Base-by-base conservation (phyloP, 768 basidiomycete genomes). In the Sutorius australiensis region DNA sequence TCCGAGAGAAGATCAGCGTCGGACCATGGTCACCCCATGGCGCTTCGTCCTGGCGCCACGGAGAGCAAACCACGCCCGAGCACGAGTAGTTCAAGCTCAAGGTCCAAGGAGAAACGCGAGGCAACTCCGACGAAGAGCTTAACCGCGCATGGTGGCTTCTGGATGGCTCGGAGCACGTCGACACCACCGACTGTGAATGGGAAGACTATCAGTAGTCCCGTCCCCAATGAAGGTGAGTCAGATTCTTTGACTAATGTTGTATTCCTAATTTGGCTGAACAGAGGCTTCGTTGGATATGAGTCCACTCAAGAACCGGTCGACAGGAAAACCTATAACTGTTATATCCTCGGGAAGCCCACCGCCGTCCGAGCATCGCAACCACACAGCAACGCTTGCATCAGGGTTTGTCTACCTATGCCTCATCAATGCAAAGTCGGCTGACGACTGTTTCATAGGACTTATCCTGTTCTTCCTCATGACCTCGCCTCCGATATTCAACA, bases 401-500 rank as follows among this genome's bases (percentile, higher is more conserved):
- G 86, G 85, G 89, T 91, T 64, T 51, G 83, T 72, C 43, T 21
- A 3, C 28, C 13, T 24, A 27, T 51, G 3, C 11, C 48, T 42
- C 9, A 33, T 16, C 27, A 11, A 21, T 3, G 27, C 19, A 45
- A 41, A 34, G n/a, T 51, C 24, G 13, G 19, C 50, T 58, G 44
- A 54, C 44, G 57, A 50, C 58, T 55, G 41, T 37, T 46, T 50
- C 62, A 28, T 56, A 93, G 90, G 43, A 81, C 80, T 40, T 85
- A 88, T 64, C 92, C 87, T 9, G 78, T 84, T 14, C 76, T 95
- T 24, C 93, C 93, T 0, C 76, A 84, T 28, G 89, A 87, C 52
- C 82, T 95, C 37, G 86, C 84, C 2, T 82, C 82, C 28, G 90
- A 94, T 59, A 95, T 95, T 38, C 84, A 89, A 60, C 87, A 87